Conservation (phyloP, 2,329 filamentous ascomycete species). For the Cercospora sesami region DNA sequence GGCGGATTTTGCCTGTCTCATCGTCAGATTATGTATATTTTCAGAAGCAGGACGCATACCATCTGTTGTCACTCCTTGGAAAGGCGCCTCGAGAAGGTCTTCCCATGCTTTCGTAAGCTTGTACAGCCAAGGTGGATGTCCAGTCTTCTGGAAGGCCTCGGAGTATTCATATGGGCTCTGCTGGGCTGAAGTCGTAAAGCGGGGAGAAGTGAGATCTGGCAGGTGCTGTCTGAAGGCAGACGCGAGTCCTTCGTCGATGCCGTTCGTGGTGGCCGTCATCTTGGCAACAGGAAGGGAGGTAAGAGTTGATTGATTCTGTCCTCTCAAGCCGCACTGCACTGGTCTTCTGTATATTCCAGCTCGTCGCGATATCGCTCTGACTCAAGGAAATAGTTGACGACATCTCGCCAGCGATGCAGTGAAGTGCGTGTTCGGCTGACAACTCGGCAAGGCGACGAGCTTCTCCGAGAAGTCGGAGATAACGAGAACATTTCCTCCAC, state of each 20-base stretch:
- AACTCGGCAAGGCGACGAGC: neutral
- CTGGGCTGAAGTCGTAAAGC: slow-evolving; percentile 62
- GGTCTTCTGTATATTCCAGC: neutral
- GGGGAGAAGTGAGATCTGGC: slow-evolving; percentile 59
- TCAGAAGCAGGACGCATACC: slow-evolving; percentile 46
- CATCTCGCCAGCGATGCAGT: neutral
- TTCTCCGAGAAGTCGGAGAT: neutral
- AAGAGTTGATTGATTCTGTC: neutral
- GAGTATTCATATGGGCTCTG: slow-evolving; percentile 65
- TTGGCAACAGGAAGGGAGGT: neutral
- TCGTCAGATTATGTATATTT: neutral
- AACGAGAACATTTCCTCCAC: neutral
- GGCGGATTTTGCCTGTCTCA: slow-evolving; percentile 27
- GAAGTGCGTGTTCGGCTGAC: neutral
- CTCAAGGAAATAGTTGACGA: neutral
- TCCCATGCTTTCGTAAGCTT: slow-evolving; percentile 29
- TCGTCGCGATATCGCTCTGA: neutral
- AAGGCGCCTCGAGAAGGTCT: slow-evolving; percentile 58
- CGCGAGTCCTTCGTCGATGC: slow-evolving; percentile 22
- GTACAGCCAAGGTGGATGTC: slow-evolving; percentile 34
- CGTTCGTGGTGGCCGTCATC: slow-evolving; percentile 14
- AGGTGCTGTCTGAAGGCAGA: slow-evolving; percentile 57
- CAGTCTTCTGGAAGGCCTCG: slow-evolving; percentile 28
- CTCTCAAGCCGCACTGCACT: neutral
- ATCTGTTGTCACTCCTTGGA: slow-evolving; percentile 68